Evolutionary conservation across 129 eudicot species (phyloP), one percentile per base, ranked within the genome.

Genomic region (Logfia minima): DNA sequence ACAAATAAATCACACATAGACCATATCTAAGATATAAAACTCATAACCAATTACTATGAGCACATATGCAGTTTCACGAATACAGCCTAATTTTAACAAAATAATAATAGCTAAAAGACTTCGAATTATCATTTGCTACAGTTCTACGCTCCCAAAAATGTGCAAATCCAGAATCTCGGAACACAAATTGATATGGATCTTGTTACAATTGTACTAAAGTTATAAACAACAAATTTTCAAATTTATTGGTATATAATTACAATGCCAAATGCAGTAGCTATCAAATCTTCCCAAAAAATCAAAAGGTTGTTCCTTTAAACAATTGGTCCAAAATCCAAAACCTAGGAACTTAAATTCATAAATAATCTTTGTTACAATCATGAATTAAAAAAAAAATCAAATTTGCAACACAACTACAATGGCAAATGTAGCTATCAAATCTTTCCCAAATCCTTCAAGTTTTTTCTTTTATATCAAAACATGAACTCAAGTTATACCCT

Each of bases 401-500:
- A 17, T 7, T 67, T 18, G 32, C 21, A 68, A 17, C 28, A 16
- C 48, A 56, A 29, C 19, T 4, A 11, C n/a, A 72, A 62, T 48
- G 45, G 21, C 31, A 63, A 63, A 63, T 75, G 51, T 22, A 66
- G 66, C 39, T 19, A 6, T 26, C 75, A 18, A 26, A 35, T 9
- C 26, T 35, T 56, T 14, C 45, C 29, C 59, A 77, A 56, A 77
- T 35, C 6, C 14, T 53, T 51, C 18, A 68, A 4, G 16, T 17
- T 24, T 3, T 7, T 24, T 58, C 70, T 69, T 23, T 11, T 18
- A 68, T 77, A 24, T 32, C 29, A 35, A 34, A 67, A 14, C 41
- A 9, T 22, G 63, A 60, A 37, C 28, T 28, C 70, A 21, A 24
- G 29, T 31, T 39, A 75, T 45, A 69, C 71, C 72, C 75, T 26